A percentile compares a stretch with the other conserved stretches of the same genome.
Evolutionary conservation across 306 rosid species (phyloP).

Genomic region (Inga leiocalycina): DNA sequence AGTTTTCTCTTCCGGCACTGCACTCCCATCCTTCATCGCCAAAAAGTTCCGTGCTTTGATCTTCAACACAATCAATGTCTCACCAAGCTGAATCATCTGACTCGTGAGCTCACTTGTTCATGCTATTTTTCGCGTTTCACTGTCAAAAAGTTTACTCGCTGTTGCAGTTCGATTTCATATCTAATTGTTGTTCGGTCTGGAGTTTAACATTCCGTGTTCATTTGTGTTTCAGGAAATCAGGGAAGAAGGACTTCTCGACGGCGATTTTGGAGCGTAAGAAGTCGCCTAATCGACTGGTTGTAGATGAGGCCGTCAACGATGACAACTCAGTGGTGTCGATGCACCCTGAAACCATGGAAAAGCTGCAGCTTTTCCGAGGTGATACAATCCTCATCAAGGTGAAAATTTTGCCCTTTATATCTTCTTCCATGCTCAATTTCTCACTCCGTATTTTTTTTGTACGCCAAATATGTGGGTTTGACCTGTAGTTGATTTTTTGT

Average conservation of each 20-base stretch:
- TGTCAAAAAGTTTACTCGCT: not conserved
- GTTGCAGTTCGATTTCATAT: not conserved
- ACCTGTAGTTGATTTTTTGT: not conserved
- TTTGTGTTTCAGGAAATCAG: slow-evolving; percentile 37
- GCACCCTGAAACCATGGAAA: slow-evolving; percentile 57
- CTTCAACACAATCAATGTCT: slow-evolving; percentile 40
- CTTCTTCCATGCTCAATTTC: not conserved
- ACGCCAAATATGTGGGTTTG: not conserved
- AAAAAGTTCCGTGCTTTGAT: not conserved
- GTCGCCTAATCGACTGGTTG: slow-evolving; percentile 54
- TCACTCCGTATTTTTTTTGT: not conserved
- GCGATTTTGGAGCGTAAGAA: slow-evolving; percentile 60
- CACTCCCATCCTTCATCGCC: not conserved
- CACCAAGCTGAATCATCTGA: slow-evolving; percentile 52
- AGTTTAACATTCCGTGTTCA: not conserved
- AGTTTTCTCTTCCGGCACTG: not conserved
- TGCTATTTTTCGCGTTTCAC: not conserved
- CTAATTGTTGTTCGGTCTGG: not conserved
- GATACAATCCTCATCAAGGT: slow-evolving; percentile 61
- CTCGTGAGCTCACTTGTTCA: slow-evolving; percentile 44
- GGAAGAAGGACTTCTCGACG: slow-evolving; percentile 60
- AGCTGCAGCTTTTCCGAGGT: slow-evolving; percentile 51
- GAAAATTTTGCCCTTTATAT: not conserved
- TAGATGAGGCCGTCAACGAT: slow-evolving; percentile 54
- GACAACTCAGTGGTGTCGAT: slow-evolving; percentile 56